Evolutionary conservation across 2,329 filamentous ascomycete species (phyloP).

Genomic region (Penicillium sp.): DNA sequence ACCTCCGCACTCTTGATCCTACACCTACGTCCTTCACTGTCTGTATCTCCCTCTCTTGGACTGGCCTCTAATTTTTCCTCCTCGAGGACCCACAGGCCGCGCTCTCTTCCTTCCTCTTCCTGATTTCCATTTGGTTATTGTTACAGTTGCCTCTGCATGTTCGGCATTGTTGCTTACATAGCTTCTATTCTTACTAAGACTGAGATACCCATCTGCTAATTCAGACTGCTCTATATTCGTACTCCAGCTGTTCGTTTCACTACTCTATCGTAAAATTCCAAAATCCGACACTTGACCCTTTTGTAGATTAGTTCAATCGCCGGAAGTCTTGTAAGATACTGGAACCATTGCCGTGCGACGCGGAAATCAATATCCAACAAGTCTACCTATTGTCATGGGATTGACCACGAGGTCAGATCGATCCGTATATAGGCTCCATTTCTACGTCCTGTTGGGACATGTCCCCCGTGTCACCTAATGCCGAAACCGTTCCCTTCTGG

Average conservation of each 20-base stretch:
- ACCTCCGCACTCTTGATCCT: neutral
- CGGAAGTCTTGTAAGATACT: no score
- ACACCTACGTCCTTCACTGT: neutral
- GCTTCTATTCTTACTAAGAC: conserved; percentile 5
- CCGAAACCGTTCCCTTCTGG: no score
- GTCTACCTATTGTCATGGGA: no score
- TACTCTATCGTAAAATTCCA: neutral
- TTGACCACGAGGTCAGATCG: no score
- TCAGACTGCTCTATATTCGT: neutral
- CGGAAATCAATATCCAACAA: no score
- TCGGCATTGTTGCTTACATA: neutral
- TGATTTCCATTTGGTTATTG: neutral
- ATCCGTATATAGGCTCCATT: no score
- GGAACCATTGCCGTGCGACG: no score
- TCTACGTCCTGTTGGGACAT: no score
- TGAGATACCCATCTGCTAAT: conserved; percentile 14
- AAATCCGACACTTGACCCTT: neutral
- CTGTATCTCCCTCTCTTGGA: neutral
- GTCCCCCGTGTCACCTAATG: no score
- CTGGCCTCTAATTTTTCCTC: neutral
- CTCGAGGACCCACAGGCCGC: neutral
- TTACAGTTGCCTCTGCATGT: neutral
- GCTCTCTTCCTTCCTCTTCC: neutral
- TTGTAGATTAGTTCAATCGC: no score
- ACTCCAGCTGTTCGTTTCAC: neutral